Evolutionary conservation across 179 eudicot genomes (phyloP), one percentile per base, ranked within the genome.

Genomic region (Monotropa hypopitys): DNA sequence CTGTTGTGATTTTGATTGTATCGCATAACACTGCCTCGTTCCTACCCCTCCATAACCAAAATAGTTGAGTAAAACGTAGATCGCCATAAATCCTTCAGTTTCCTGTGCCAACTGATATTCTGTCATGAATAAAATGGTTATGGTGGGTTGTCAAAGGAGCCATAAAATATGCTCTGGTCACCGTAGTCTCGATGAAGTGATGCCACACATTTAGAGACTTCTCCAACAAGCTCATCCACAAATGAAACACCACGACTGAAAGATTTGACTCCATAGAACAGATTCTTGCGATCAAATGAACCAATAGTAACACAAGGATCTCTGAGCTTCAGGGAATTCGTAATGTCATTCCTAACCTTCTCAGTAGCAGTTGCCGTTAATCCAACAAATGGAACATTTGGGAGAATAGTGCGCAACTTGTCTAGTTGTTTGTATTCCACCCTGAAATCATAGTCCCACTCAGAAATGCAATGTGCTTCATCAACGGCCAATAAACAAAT

Each of bases 101-200:
- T n/a, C n/a, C n/a, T n/a, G n/a, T n/a, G n/a, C n/a, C n/a, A n/a
- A n/a, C n/a, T n/a, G n/a, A n/a, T n/a, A n/a, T n/a, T n/a, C n/a
- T n/a, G n/a, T n/a, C n/a, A n/a, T n/a, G n/a, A n/a, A n/a, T n/a
- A n/a, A n/a, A n/a, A n/a, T n/a, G n/a, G n/a, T n/a, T n/a, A n/a
- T n/a, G n/a, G n/a, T n/a, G n/a, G n/a, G n/a, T n/a, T n/a, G n/a
- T 93, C 97, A 88, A 91, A 95, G 57, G 99, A 98, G 32, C 99
- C 99, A 85, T 93, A 93, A 84, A 87, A 91, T 65, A 88, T 78
- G 86, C 83, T 88, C 75, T 74, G 83, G 62, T 95, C 97, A 71
- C 87, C 79, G 76, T 90, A 91, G 77, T 70, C 81, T 50, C 91
- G 93, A 84, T 90, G 86, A 80, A 91, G 78, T 47, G 96, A 87